These are phyloP conservation scores for Citrullus amarus DNA, from an alignment of 306 rosid species.

Conservation along the genomic window DNA sequence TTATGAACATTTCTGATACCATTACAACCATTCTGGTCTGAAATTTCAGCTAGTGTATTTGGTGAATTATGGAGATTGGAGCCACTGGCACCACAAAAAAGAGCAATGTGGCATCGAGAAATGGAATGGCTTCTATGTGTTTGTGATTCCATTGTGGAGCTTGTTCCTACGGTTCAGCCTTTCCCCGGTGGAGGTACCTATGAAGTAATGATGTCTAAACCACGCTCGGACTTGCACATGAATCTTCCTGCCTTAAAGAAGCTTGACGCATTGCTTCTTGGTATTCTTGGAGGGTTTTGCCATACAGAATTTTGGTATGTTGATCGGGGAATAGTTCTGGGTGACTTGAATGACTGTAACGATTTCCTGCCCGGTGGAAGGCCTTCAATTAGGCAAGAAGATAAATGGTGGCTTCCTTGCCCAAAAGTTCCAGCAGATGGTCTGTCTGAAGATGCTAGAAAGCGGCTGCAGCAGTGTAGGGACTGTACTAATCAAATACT, in stretches of 20 bases:
- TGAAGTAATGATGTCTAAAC: constrained; percentile 73
- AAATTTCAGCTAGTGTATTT: constrained; percentile 70
- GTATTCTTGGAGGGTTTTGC: constrained; percentile 76
- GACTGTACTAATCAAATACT: constrained; percentile 80
- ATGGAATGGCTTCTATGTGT: constrained; percentile 85
- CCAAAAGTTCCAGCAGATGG: constrained; percentile 80
- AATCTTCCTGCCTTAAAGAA: constrained; percentile 84
- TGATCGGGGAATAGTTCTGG: constrained; percentile 54
- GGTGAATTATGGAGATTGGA: constrained; percentile 91
- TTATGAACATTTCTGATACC: background rate
- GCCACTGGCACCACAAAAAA: constrained; percentile 66
- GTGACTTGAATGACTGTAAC: constrained; percentile 50
- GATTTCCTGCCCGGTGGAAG: constrained; percentile 35
- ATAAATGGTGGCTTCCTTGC: constrained; percentile 97
- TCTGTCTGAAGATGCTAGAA: constrained; percentile 54
- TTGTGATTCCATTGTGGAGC: constrained; percentile 82
- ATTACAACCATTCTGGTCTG: constrained; percentile 10
- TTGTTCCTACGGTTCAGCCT: constrained; percentile 75
- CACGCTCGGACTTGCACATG: constrained; percentile 67
- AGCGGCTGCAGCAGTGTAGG: constrained; percentile 86
- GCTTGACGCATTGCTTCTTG: constrained; percentile 70
- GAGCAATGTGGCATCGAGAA: constrained; percentile 84
- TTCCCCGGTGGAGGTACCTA: constrained; percentile 87
- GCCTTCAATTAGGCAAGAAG: constrained; percentile 89
- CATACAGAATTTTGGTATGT: constrained; percentile 68